phyloP scores from a whole-genome alignment of 257 asterid species.

The Lantana camara region DNA sequence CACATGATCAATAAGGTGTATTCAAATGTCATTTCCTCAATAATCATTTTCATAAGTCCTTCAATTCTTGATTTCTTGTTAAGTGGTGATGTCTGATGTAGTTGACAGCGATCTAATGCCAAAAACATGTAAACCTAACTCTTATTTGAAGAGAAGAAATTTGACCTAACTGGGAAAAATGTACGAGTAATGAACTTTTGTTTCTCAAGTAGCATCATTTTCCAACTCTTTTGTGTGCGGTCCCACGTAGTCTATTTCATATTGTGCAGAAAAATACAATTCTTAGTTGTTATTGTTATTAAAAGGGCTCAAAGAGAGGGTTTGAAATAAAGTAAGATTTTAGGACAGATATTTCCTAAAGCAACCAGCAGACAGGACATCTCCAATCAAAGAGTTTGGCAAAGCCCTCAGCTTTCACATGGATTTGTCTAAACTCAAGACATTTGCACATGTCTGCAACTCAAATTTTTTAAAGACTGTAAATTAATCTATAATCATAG shows the following conservation, averaged over 20 bases:
- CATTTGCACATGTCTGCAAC: slow-evolving; percentile 30
- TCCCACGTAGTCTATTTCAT: slow-evolving; percentile 12
- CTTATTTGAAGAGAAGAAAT: slow-evolving; percentile 18
- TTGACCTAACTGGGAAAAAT: background rate
- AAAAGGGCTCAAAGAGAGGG: background rate
- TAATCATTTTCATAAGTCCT: background rate
- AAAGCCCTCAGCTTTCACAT: slow-evolving; percentile 39
- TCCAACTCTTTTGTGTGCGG: slow-evolving; percentile 26
- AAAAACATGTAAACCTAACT: slow-evolving; percentile 28
- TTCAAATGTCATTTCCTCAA: slow-evolving; percentile 11
- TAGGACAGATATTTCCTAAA: slow-evolving; percentile 21
- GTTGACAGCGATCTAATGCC: slow-evolving; percentile 18
- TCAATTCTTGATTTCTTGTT: background rate
- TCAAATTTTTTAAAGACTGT: background rate
- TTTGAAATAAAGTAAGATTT: slow-evolving; percentile 9
- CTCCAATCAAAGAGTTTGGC: slow-evolving; percentile 38
- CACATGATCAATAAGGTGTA: slow-evolving; percentile 4
- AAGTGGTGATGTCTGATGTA: background rate
- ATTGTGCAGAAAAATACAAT: slow-evolving; percentile 14
- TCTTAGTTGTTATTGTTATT: slow-evolving; percentile 7
- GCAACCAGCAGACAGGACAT: slow-evolving; percentile 34
- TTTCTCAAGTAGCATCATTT: slow-evolving; percentile 16
- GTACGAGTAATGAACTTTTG: background rate
- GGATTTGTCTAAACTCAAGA: slow-evolving; percentile 34
- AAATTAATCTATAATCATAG: background rate